These are phyloP conservation scores for Monotropa hypopitys DNA, from an alignment of 179 eudicot species.

Conservation along the genomic window DNA sequence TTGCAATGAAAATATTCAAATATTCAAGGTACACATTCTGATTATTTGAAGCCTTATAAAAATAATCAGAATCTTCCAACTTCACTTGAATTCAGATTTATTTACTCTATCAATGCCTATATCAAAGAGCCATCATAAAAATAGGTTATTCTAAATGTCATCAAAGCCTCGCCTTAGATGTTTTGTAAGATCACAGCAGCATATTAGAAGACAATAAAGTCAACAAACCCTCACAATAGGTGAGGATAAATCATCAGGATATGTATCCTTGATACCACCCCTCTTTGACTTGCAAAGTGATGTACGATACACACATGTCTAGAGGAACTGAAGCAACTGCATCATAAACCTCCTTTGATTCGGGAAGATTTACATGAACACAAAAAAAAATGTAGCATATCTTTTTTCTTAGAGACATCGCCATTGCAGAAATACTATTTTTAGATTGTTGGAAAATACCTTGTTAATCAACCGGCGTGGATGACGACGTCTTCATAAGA, in stretches of 20 bases:
- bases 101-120: constrained; percentile 81
- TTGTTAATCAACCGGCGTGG: too few species aligned
- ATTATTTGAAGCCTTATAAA: too few species aligned
- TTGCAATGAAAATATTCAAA: too few species aligned
- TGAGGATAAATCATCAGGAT: constrained; percentile 81
- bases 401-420: too few species aligned
- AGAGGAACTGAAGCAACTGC: constrained; percentile 67
- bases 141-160: background rate
- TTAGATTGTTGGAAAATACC: too few species aligned
- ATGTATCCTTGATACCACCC: constrained; percentile 93
- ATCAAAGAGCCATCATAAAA: constrained; percentile 4
- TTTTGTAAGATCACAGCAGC: background rate
- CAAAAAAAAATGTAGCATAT: too few species aligned
- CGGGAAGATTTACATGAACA: too few species aligned
- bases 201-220: background rate
- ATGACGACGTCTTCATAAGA: too few species aligned
- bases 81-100: constrained; percentile 67
- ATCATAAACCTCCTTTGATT: constrained; percentile 64
- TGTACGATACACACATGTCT: constrained; percentile 77
- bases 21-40: background rate
- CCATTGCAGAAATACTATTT: too few species aligned
- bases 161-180: background rate
- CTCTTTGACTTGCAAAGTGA: constrained; percentile 78
- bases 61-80: too few species aligned
- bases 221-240: constrained; percentile 64